These are phyloP conservation scores for Saturnispora silvae DNA, from an alignment of 805 yeast species.

Conservation along the genomic window DNA sequence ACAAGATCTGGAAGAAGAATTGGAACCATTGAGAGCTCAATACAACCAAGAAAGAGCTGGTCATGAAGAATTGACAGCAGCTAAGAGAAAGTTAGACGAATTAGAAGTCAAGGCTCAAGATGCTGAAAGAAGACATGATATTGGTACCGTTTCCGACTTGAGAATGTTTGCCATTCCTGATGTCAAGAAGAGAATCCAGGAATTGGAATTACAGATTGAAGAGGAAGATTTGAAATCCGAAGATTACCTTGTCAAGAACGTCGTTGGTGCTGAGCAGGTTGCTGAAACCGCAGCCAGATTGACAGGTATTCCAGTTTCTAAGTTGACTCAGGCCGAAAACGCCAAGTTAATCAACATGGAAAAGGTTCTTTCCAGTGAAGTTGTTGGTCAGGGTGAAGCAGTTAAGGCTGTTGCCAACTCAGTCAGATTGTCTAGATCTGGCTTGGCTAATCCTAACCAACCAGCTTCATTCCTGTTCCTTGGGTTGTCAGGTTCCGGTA, in stretches of 20 bases:
- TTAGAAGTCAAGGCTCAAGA: conserved; percentile 86
- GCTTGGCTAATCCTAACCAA: conserved; percentile 90
- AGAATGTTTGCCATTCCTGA: conserved; percentile 97
- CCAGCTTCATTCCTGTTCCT: conserved; percentile 93
- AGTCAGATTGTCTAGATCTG: conserved; percentile 85
- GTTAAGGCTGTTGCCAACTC: conserved; percentile 95
- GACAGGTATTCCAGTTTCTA: conserved; percentile 94
- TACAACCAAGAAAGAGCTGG: conserved; percentile 82
- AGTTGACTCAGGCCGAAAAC: conserved; percentile 92
- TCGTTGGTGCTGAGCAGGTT: conserved; percentile 65
- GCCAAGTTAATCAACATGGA: conserved; percentile 92
- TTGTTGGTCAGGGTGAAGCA: conserved; percentile 94
- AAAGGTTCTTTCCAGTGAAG: conserved; percentile 64
- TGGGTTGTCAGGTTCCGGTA: conserved; percentile 96
- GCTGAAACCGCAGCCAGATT: conserved; percentile 96
- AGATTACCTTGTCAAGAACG: conserved; percentile 69
- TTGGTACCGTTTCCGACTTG: conserved; percentile 89
- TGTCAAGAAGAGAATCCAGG: conserved; percentile 61
- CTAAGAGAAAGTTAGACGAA: conserved; percentile 86
- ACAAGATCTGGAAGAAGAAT: conserved; percentile 75
- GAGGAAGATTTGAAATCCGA: conserved; percentile 36
- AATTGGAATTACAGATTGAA: conserved; percentile 65
- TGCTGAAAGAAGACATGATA: conserved; percentile 95
- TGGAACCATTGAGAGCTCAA: conserved; percentile 76
- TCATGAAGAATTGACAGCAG: conserved; percentile 80